These are phyloP conservation scores for Phytophthora fragariaefolia DNA, from an alignment of 352 stramenopile species.

Conservation along the genomic window DNA sequence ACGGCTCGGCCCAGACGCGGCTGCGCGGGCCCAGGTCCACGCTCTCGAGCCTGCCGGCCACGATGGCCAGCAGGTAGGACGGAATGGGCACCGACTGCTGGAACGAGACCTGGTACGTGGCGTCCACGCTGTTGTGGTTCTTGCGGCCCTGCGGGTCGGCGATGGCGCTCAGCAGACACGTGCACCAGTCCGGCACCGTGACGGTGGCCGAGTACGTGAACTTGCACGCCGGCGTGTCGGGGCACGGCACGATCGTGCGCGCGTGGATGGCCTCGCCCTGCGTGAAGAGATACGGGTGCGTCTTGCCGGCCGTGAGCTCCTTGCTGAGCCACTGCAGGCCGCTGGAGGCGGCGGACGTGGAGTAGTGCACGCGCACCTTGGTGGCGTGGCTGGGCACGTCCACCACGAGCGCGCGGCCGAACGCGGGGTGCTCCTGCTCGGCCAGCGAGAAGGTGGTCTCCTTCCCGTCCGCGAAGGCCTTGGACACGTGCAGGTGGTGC, in stretches of 20 bases:
- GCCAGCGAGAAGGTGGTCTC: slow-evolving; percentile 69
- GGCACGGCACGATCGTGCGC: slow-evolving; percentile 93
- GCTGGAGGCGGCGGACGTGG: slow-evolving; percentile 66
- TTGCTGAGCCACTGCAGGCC: slow-evolving; percentile 93
- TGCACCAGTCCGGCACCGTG: slow-evolving; percentile 92
- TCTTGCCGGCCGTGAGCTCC: slow-evolving; percentile 94
- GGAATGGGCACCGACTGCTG: slow-evolving; percentile 92
- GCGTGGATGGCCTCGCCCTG: slow-evolving; percentile 96
- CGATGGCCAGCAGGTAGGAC: slow-evolving; percentile 95
- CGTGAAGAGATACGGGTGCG: slow-evolving; percentile 95
- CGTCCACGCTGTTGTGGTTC: slow-evolving; percentile 27
- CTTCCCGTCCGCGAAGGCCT: slow-evolving; percentile 56
- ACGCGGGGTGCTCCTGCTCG: slow-evolving; percentile 52
- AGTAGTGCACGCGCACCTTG: slow-evolving; percentile 83
- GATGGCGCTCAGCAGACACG: slow-evolving; percentile 91
- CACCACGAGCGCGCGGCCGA: slow-evolving; percentile 69
- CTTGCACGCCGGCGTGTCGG: slow-evolving; percentile 94
- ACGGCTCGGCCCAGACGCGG: slow-evolving; percentile 93
- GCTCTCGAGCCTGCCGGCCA: slow-evolving; percentile 89
- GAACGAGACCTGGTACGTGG: slow-evolving; percentile 81
- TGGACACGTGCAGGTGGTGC: slow-evolving; percentile 75
- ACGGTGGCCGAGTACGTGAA: slow-evolving; percentile 94
- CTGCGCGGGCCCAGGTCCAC: slow-evolving; percentile 86
- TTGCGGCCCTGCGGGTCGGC: slow-evolving; percentile 32
- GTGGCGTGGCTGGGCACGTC: slow-evolving; percentile 49